Base-by-base conservation (phyloP, 805 yeast genomes). In the Hanseniaspora jakobsenii region DNA sequence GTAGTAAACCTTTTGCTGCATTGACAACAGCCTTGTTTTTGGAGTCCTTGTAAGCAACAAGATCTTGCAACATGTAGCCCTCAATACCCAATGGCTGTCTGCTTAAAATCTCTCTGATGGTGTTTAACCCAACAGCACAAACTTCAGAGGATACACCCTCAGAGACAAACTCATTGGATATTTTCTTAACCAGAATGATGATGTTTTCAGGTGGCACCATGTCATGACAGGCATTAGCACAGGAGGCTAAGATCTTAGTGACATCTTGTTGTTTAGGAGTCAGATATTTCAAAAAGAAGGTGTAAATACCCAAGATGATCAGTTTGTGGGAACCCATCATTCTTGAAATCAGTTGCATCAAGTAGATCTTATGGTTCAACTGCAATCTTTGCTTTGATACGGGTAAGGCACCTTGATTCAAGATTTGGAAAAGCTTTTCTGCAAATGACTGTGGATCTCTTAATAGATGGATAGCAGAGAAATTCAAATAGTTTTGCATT, bases 401-500 rank as follows among this genome's bases (percentile, higher is more conserved):
- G 32, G 81, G 74, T 38, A 79, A 71, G 48, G 89, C 64, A 56
- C 86, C 94, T 35, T 67, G 73, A 23, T 73, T 71, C 24, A 45
- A 30, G 19, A 45, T 45, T 2, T 18, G 27, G 56, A 77, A 91
- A 46, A 91, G 66, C 48, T 69, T 73, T 52, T 91, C 98, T 6
- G 97, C 95, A 64, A 91, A 91, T 4, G 95, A 95, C 61, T 91
- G 99, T 8, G 99, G 98, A 59, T 91, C 98, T 60, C 96, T 75
- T 44, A 91, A 70, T 47, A 91, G 65, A 62, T 91, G 99, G 44
- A 91, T 78, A 27, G 98, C 99, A 41, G 94, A 80, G 65, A 91
- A 91, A 59, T 91, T 91, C 54, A 91, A 70, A 53, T 76, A 86
- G 9, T 52, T 52, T 23, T 48, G 49, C 32, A 50, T 48, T 31